A percentile compares a stretch with the other conserved stretches of the same genome.
Evolutionary conservation across 169 alveolate species (phyloP).

Genomic region (Cyclospora cayetanensis): DNA sequence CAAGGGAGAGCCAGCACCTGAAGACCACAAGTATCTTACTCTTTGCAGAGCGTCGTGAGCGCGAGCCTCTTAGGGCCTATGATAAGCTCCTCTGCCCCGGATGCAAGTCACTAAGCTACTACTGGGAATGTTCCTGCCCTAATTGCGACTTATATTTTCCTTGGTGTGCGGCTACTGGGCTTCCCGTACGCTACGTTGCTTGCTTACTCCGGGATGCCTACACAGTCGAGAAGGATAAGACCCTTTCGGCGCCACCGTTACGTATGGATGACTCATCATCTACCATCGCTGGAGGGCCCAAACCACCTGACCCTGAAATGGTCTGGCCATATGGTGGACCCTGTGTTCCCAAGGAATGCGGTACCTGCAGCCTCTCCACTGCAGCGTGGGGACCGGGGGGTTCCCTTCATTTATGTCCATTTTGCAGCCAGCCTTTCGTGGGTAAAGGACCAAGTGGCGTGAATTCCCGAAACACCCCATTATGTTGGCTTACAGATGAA

Average conservation of each 20-base stretch:
- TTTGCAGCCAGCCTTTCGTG: slow-evolving; percentile 46
- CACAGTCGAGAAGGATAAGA: background rate
- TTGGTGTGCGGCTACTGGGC: slow-evolving; percentile 59
- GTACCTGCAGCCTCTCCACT: slow-evolving; percentile 18
- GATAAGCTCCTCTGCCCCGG: slow-evolving; percentile 37
- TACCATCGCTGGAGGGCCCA: background rate
- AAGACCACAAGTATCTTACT: background rate
- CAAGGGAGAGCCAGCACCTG: background rate
- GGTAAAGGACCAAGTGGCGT: background rate
- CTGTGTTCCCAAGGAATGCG: slow-evolving; percentile 3
- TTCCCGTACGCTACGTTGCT: slow-evolving; percentile 36
- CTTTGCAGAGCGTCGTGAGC: background rate
- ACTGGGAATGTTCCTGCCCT: slow-evolving; percentile 61
- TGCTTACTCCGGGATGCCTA: background rate
- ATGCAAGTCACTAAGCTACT: slow-evolving; percentile 41
- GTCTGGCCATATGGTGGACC: slow-evolving; percentile 54
- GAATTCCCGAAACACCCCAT: background rate
- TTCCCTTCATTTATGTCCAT: slow-evolving; percentile 22
- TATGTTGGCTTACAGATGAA: background rate
- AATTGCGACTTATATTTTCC: slow-evolving; percentile 41
- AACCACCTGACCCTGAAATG: background rate
- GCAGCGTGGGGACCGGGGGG: slow-evolving; percentile 68
- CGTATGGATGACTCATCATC: background rate
- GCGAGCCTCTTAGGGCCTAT: background rate
- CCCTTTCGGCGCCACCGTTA: background rate